Evolutionary conservation across 1,139 yeast species (phyloP), one percentile per base, ranked within the genome.

Genomic region (Geotrichum siamense): DNA sequence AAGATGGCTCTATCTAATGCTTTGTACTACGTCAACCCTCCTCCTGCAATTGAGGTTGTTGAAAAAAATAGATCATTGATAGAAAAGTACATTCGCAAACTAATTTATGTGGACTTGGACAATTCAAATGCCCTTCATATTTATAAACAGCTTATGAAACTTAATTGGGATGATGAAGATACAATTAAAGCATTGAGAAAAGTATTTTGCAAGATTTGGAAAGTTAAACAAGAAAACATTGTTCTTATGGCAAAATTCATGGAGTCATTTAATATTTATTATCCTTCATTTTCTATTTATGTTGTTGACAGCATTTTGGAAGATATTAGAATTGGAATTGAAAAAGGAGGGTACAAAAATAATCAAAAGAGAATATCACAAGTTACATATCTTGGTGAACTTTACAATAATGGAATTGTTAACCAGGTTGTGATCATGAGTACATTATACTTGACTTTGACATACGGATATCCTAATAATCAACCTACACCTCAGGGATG

Each of bases 301-400:
- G 74, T 79, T 1, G 64, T 84, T 39, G 96, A 89, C 57, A 66
- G 74, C n/a, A 51, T 82, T 1, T 52, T 82, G 16, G 96, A 87
- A 55, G 69, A 71, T 26, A 71, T 83, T 13, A 68, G 73, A 8
- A 59, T 78, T 23, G 94, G 89, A 0, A 62, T 86, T 49, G 96
- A 87, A 55, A 54, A 69, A 5, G 76, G 79, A 53, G 78, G 77
- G 52, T 81, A 74, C 57, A 68, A 78, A 42, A 62, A 67, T 42
- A 82, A 80, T 54, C 74, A 87, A 58, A 65, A 65, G 23, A 66
- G 94, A 51, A 64, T 84, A 50, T 71, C 94, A 0, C 77, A 79
- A 46, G 72, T 76, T 8, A 73, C 68, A 53, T 79, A 78, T 53
- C 54, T 89, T 15, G 75, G 79, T 0, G 85, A 78, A 45, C 56